Conservation (phyloP, 306 rosid species). For the Canavalia ensiformis region DNA sequence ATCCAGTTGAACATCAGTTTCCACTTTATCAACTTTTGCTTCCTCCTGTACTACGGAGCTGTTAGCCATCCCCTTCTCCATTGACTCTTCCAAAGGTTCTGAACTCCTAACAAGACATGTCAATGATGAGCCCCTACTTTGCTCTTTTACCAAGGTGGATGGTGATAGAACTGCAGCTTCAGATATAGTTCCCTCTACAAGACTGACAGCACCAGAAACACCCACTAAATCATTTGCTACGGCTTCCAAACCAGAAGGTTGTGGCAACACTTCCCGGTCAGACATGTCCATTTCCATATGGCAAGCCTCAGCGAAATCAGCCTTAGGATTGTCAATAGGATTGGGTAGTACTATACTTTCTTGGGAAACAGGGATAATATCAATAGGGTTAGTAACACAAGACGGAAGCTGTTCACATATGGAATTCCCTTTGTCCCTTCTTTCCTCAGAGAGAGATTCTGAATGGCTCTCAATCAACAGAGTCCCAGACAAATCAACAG, state of each 20-base stretch:
- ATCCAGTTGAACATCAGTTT: conserved; percentile 44
- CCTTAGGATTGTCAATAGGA: conserved; percentile 9
- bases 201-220: conserved; percentile 40
- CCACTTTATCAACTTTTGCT: conserved; percentile 41
- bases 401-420: conserved; percentile 18
- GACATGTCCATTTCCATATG: conserved; percentile 32
- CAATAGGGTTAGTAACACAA: conserved; percentile 3
- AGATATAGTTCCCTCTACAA: conserved; percentile 36
- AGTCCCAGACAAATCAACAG: conserved; percentile 39
- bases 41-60: conserved; percentile 45
- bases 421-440: conserved; percentile 27
- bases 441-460: conserved; percentile 37
- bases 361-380: conserved; percentile 14
- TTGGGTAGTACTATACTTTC: conserved; percentile 10
- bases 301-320: conserved; percentile 24
- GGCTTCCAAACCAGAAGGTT: conserved; percentile 21
- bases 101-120: conserved; percentile 11
- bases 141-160: conserved; percentile 39
- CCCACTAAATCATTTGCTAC: conserved; percentile 27
- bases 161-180: conserved; percentile 40
- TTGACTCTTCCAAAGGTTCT: conserved; percentile 44
- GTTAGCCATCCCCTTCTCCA: conserved; percentile 27
- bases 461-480: conserved; percentile 39
- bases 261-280: conserved; percentile 14
- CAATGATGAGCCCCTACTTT: conserved; percentile 35